Conservation (phyloP, 2,329 filamentous ascomycete species). For the Zopfia rhizophila region DNA sequence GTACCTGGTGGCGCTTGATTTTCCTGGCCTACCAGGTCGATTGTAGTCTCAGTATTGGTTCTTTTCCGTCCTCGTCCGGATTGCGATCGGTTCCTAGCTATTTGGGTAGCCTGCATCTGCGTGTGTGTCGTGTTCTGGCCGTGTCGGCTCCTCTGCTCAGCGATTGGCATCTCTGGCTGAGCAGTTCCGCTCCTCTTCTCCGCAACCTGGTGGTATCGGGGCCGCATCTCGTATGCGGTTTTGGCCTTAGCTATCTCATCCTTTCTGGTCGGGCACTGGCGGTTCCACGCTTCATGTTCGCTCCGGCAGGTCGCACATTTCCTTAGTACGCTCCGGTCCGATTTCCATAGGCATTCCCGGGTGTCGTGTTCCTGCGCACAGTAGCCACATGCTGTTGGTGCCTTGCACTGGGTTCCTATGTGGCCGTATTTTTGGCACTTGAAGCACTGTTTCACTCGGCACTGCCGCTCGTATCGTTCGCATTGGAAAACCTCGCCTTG, state of each 20-base stretch:
- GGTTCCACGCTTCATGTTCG: slow-evolving; percentile 24
- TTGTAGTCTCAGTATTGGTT: slow-evolving; percentile 13
- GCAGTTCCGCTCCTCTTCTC: slow-evolving; percentile 4
- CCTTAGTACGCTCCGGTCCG: slow-evolving; percentile 12
- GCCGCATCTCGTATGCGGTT: slow-evolving; percentile 21
- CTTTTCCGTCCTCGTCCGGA: slow-evolving; percentile 16
- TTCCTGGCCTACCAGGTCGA: too few relatives aligned
- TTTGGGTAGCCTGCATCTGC: too few relatives aligned
- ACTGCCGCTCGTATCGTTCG: slow-evolving; percentile 27
- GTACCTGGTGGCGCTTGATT: too few relatives aligned
- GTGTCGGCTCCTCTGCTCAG: background rate
- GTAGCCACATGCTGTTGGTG: slow-evolving; percentile 26
- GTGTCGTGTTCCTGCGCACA: slow-evolving; percentile 21
- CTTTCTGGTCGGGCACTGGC: slow-evolving; percentile 25
- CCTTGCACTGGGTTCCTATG: slow-evolving; percentile 33
- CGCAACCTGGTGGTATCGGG: slow-evolving; percentile 13
- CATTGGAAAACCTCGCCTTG: slow-evolving; percentile 24
- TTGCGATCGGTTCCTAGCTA: slow-evolving; percentile 11
- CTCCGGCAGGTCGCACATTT: slow-evolving; percentile 24
- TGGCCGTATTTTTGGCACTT: slow-evolving; percentile 30
- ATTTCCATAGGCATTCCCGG: slow-evolving; percentile 20
- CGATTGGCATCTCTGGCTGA: slow-evolving; percentile 2
- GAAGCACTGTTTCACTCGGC: slow-evolving; percentile 28
- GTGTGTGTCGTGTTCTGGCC: slow-evolving; percentile 2
- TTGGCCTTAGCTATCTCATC: slow-evolving; percentile 24